Percentiles rank a stretch among this genome's conserved stretches.
These are phyloP conservation scores for Epicoccum sorghinum DNA, from an alignment of 2,329 filamentous ascomycete genomes.

Conservation along the genomic window DNA sequence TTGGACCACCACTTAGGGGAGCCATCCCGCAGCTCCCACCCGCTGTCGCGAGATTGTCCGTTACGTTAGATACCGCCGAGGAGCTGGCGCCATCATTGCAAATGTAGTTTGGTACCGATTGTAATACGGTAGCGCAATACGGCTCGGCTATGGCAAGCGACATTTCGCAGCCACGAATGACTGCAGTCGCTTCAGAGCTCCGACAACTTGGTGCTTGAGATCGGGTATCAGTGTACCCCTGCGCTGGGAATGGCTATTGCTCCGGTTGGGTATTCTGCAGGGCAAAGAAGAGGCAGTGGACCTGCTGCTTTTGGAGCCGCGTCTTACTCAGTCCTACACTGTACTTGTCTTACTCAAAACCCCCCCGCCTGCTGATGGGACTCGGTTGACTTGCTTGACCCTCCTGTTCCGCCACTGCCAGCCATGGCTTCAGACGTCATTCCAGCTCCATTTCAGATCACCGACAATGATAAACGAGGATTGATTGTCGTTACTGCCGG, in stretches of 20 bases:
- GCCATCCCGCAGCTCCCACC: slow-evolving; percentile 1
- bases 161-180: slow-evolving; percentile 5
- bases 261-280: slow-evolving; percentile 11
- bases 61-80: slow-evolving; percentile 5
- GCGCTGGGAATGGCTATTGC: slow-evolving; percentile 4
- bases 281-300: slow-evolving; percentile 11
- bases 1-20: background rate
- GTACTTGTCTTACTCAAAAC: background rate
- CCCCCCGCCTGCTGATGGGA: slow-evolving; percentile 5
- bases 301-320: slow-evolving; percentile 11
- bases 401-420: background rate
- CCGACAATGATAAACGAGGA: slow-evolving; percentile 40
- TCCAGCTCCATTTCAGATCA: slow-evolving; percentile 39
- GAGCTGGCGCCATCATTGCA: slow-evolving; percentile 5
- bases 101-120: slow-evolving; percentile 6
- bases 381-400: slow-evolving; percentile 4
- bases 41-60: background rate
- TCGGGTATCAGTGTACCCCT: slow-evolving; percentile 17
- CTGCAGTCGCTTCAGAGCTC: slow-evolving; percentile 6
- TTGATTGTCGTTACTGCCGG: slow-evolving; percentile 40
- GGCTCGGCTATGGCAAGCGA: slow-evolving; percentile 1
- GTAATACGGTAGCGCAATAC: background rate
- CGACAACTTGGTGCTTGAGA: slow-evolving; percentile 1
- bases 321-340: slow-evolving; percentile 5
- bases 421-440: slow-evolving; percentile 30